These are phyloP conservation scores for Erysimum pusillum DNA, from an alignment of 441 rosid genomes.

Conservation along the genomic window DNA sequence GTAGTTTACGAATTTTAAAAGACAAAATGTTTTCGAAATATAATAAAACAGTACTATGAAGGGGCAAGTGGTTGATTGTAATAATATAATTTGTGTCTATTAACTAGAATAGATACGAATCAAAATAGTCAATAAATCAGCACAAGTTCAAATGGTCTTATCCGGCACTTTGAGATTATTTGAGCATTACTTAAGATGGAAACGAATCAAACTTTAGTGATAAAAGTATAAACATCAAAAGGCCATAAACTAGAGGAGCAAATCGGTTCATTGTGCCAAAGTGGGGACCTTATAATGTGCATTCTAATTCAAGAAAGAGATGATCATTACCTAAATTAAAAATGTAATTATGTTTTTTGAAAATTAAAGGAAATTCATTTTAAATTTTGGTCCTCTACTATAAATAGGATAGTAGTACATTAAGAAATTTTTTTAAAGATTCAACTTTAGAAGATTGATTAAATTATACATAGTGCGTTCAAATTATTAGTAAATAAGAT, in stretches of 20 bases:
- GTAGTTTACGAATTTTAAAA: neutral
- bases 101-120: slow-evolving; percentile 20
- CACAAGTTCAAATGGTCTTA: slow-evolving; percentile 12
- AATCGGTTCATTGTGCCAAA: slow-evolving; percentile 39
- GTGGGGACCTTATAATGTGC: slow-evolving; percentile 37
- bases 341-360: neutral
- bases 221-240: slow-evolving; percentile 31
- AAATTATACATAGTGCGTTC: slow-evolving; percentile 39
- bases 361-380: neutral
- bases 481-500: slow-evolving; percentile 34
- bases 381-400: slow-evolving; percentile 45
- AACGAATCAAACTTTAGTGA: slow-evolving; percentile 29
- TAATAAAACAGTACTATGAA: slow-evolving; percentile 6
- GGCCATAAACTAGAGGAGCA: slow-evolving; percentile 26
- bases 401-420: slow-evolving; percentile 20
- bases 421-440: slow-evolving; percentile 5
- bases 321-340: slow-evolving; percentile 26
- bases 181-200: slow-evolving; percentile 18
- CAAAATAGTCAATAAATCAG: slow-evolving; percentile 18
- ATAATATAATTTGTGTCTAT: neutral
- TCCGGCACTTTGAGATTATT: slow-evolving; percentile 8
- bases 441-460: slow-evolving; percentile 12
- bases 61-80: neutral
- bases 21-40: slow-evolving; percentile 4
- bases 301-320: slow-evolving; percentile 33